Evolutionary conservation across 2,329 filamentous ascomycete species (phyloP), one percentile per base, ranked within the genome.

Genomic region (Diaporthe sp.): DNA sequence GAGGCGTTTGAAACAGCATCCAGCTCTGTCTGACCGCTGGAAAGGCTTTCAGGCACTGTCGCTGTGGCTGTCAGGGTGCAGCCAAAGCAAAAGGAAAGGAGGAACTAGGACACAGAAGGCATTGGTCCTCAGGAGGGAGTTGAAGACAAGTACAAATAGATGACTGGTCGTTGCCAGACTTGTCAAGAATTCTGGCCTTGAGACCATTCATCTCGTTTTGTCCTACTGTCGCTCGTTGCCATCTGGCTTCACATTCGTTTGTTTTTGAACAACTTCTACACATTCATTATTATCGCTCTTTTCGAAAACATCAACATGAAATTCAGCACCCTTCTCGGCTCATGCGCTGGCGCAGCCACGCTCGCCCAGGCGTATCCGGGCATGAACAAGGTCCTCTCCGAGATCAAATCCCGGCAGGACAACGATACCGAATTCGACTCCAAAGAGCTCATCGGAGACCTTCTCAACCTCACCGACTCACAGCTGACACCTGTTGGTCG

Each of bases 361-460:
- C 44, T 67, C 1, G 46, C 71, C 12, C 25, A 67, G 2, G 65
- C 65, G 2, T 70, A 70, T 31, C 80, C 80, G 2, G 80, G 80
- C 49, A 81, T 81, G 80, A 74, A 77, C 61, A 78, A 76, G 58
- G 76, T 78, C 2, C 71, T 80, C 31, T 73, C 77, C 15, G 73
- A 78, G 8, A 74, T 77, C 34, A 72, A 78, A 10, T 62, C 67
- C 7, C 71, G 77, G n/a, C 34, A 73, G 42, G 82, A 83, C 55
- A 82, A 84, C 51, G 58, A 73, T 15, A 51, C 58, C 19, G n/a
- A 61, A 4, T 82, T 84, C 34, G 82, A 82, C 15, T 86, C 86
- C 4, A 85, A 84, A n/a, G 81, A 83, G 61, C 78, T 84, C 42
- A 79, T 88, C 15, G 86, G 86, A 19, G 86, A 88, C 74, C 83